Percentiles rank a stretch among this genome's conserved stretches.
Evolutionary conservation across 75 land plant genomes (phyloP).

Genomic region (Larix kaempferi): DNA sequence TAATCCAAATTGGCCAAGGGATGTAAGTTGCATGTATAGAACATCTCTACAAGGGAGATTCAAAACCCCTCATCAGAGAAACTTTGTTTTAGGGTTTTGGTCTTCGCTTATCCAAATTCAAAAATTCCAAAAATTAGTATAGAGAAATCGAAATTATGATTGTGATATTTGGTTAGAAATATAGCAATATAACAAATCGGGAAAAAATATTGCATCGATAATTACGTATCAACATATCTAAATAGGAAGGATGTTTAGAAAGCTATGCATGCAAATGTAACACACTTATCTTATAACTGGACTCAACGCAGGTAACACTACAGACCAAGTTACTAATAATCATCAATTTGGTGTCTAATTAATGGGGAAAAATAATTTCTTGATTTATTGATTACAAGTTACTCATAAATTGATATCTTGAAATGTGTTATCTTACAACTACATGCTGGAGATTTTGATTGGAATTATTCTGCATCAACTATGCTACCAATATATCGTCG

Average conservation of each 20-base stretch:
- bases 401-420: background rate
- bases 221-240: constrained; percentile 36
- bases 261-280: constrained; percentile 70
- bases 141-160: constrained; percentile 37
- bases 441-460: constrained; percentile 9
- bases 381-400: too few relatives aligned
- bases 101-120: too few relatives aligned
- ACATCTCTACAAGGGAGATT: too few relatives aligned
- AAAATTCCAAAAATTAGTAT: too few relatives aligned
- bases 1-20: too few relatives aligned
- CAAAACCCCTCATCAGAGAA: too few relatives aligned
- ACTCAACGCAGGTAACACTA: constrained; percentile 33
- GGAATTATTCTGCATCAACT: constrained; percentile 62
- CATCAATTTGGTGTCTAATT: too few relatives aligned
- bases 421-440: constrained; percentile 51
- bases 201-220: constrained; percentile 17
- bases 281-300: constrained; percentile 25
- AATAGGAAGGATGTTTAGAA: constrained; percentile 63
- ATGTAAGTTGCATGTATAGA: too few relatives aligned
- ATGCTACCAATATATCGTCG: constrained; percentile 68
- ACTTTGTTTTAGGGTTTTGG: too few relatives aligned
- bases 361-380: too few relatives aligned
- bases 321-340: background rate
- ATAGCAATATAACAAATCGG: too few relatives aligned
- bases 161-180: constrained; percentile 64